phyloP scores from a whole-genome alignment of 306 rosid genomes.

The Cucumis melo region DNA sequence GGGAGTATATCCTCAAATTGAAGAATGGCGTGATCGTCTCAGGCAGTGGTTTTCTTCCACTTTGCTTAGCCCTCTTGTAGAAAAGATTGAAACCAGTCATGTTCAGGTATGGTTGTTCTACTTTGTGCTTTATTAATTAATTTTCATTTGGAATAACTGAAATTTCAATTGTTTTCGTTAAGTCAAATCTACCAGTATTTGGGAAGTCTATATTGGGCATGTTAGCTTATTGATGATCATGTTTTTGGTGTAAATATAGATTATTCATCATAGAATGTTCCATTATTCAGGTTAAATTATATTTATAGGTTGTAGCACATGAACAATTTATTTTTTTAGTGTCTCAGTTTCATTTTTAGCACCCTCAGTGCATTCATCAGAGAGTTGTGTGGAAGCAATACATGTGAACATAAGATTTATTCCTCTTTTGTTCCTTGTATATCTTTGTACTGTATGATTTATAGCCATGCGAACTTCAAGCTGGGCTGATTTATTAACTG shows the following conservation, averaged over 20 bases:
- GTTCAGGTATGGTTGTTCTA: conserved; percentile 39
- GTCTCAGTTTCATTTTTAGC: background rate
- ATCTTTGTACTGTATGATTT: background rate
- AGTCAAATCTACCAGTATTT: background rate
- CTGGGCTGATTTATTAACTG: background rate
- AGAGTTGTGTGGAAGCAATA: background rate
- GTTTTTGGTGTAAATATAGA: background rate
- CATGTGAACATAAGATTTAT: background rate
- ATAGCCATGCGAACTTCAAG: background rate
- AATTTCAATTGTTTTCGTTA: background rate
- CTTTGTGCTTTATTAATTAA: background rate
- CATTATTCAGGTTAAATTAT: too few species aligned
- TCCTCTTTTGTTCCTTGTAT: background rate
- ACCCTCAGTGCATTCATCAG: background rate
- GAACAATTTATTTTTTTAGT: background rate
- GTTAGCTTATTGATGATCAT: background rate
- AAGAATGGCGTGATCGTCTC: conserved; percentile 83
- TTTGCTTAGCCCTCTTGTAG: conserved; percentile 61
- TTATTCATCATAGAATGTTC: background rate
- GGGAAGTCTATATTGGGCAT: background rate
- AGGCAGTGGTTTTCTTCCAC: conserved; percentile 85
- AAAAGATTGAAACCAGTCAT: conserved; percentile 76
- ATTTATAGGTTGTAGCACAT: too few species aligned
- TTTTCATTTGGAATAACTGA: background rate
- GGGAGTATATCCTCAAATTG: conserved; percentile 86